A percentile compares a stretch with the other conserved stretches of the same genome.
phyloP scores from a whole-genome alignment of 768 basidiomycete genomes.

The Coprinopsis sp. region DNA sequence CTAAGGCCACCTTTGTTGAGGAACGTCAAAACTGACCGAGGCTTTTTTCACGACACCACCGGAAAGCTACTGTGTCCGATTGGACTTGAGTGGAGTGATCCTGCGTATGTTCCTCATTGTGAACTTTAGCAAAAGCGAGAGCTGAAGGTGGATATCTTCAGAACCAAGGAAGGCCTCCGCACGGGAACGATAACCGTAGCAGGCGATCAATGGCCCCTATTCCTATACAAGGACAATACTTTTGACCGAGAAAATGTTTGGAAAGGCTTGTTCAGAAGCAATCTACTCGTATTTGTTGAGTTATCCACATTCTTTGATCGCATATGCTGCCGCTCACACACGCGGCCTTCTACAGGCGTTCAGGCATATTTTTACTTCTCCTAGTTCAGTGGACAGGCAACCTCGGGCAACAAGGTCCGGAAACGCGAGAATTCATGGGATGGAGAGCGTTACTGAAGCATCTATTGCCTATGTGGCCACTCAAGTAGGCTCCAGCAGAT shows the following conservation, averaged over 20 bases:
- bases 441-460: constrained; percentile 1
- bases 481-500: not conserved
- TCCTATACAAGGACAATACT: not conserved
- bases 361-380: constrained; percentile 7
- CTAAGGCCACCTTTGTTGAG: constrained; percentile 10
- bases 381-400: constrained; percentile 1
- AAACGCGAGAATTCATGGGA: constrained; percentile 4
- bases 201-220: not conserved
- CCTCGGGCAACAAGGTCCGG: not conserved
- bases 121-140: not conserved
- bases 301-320: not conserved
- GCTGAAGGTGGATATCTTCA: no score
- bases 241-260: not conserved
- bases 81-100: not conserved
- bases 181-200: not conserved
- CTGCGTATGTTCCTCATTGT: not conserved
- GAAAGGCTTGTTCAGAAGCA: not conserved
- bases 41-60: constrained; percentile 7
- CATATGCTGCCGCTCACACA: not conserved
- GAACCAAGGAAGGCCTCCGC: not conserved
- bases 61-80: constrained; percentile 2
- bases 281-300: not conserved
- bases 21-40: constrained; percentile 12
- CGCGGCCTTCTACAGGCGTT: not conserved
- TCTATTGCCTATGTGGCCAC: constrained; percentile 7